Conservation (phyloP, 495 filamentous ascomycete species). For the Aspergillus conjunctus region DNA sequence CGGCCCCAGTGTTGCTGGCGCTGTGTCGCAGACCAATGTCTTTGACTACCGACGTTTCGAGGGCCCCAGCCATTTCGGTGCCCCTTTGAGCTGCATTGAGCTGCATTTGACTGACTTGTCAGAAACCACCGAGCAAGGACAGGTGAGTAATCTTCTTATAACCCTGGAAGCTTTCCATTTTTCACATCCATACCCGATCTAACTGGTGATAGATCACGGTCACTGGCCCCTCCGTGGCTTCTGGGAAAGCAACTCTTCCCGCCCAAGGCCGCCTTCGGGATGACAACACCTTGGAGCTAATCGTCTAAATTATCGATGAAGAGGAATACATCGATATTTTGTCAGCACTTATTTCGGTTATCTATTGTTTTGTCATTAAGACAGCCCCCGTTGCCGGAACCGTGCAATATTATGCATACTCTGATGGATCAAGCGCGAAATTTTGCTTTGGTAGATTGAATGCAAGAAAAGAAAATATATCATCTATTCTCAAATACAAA, state of each 20-base stretch:
- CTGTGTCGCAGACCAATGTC: slow-evolving; percentile 77
- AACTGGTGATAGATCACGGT: slow-evolving; percentile 38
- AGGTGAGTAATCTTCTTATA: slow-evolving; percentile 48
- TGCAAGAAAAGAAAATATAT: slow-evolving; percentile 12
- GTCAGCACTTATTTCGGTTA: slow-evolving; percentile 7
- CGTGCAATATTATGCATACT: slow-evolving; percentile 6
- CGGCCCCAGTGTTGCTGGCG: slow-evolving; percentile 78
- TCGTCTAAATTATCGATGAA: slow-evolving; percentile 9
- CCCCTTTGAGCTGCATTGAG: slow-evolving; percentile 78
- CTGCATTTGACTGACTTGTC: slow-evolving; percentile 62
- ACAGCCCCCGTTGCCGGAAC: slow-evolving; percentile 1
- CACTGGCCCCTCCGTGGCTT: slow-evolving; percentile 44
- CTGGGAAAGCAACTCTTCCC: slow-evolving; percentile 32
- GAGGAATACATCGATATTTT: not conserved
- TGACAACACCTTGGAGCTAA: slow-evolving; percentile 46
- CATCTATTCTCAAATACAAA: slow-evolving; percentile 27
- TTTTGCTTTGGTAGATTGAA: slow-evolving; percentile 11
- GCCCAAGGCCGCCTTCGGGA: slow-evolving; percentile 39
- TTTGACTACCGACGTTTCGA: slow-evolving; percentile 77
- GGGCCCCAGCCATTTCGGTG: slow-evolving; percentile 73
- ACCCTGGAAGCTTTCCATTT: too few relatives aligned
- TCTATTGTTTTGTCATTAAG: not conserved
- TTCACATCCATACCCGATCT: not conserved
- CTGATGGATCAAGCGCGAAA: slow-evolving; percentile 7
- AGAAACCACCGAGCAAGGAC: slow-evolving; percentile 65